phyloP scores from a whole-genome alignment of 1,284 basidiomycete species.

The Xanthoconium separans region DNA sequence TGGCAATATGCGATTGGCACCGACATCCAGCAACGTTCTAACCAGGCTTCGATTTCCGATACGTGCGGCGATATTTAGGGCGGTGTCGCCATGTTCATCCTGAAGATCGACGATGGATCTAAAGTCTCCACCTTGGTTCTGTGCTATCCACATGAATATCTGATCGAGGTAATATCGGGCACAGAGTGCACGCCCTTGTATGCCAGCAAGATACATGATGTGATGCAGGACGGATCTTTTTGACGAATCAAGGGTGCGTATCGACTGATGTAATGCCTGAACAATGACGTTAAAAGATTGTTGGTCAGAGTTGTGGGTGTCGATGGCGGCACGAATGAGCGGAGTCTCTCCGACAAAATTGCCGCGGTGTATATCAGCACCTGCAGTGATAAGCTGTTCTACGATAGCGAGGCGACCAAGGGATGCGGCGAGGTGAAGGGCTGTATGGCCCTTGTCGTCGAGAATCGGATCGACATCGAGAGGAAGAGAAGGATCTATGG shows the following conservation, averaged over 20 bases:
- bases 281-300: conserved; percentile 76
- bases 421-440: conserved; percentile 91
- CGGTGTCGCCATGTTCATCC: conserved; percentile 96
- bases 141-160: conserved; percentile 82
- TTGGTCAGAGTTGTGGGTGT: conserved; percentile 84
- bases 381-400: conserved; percentile 65
- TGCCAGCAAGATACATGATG: conserved; percentile 86
- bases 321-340: conserved; percentile 88
- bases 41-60: conserved; percentile 92
- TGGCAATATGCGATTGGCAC: conserved; percentile 87
- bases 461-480: conserved; percentile 79
- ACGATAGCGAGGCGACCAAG: conserved; percentile 72
- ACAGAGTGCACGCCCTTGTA: conserved; percentile 81
- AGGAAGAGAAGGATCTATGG: conserved; percentile 41
- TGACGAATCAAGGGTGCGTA: conserved; percentile 90
- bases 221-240: conserved; percentile 93
- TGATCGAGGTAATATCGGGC: conserved; percentile 94
- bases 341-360: conserved; percentile 96
- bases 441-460: conserved; percentile 94
- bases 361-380: conserved; percentile 85
- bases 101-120: conserved; percentile 86
- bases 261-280: conserved; percentile 61
- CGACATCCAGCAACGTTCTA: conserved; percentile 86
- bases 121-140: conserved; percentile 71
- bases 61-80: conserved; percentile 91